Base-by-base conservation (phyloP, 2,329 filamentous ascomycete species). In the Xylaria sp. region DNA sequence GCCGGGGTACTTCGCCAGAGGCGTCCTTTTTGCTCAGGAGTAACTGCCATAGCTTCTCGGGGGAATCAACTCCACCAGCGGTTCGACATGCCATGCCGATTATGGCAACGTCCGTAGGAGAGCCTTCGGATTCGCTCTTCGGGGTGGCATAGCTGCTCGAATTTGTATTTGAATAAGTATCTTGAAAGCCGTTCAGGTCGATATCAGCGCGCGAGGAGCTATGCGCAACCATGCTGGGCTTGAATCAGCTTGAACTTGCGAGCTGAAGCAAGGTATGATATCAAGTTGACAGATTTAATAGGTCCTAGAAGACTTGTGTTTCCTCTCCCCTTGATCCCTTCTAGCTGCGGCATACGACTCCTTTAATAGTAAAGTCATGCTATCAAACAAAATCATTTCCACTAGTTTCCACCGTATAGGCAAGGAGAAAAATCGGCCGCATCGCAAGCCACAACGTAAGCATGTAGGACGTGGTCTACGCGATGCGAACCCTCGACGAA, bases 191-290 rank as follows among this genome's bases (percentile, higher is more conserved):
- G 51, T 63, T 56, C 27, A 17, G 24, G n/a, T 36, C 30, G 2
- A 36, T 14, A 11, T 56, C 51, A 34, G 19, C 27, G 51, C 27
- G 39, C 11, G 60, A 56, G 27, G 60, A 27, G 27, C 60, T 63
- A 32, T 63, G 17, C 11, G 60, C 60, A 56, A 63, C 51, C 60
- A 63, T 63, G 36, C 24, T 48, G 36, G n/a, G 34, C n/a, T 24
- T 34, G 27, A 12, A 27, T 19, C 12, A 7, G 11, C 21, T 27
- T 32, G 24, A 54, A 32, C 14, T 55, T 8, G 24, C 7, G 36
- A 53, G 11, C 17, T 30, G 9, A 17, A 30, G 12, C 12, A 55
- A 62, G 11, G 21, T 55, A 24, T 14, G 12, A 34, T n/a, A 1
- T 47, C 4, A 21, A 32, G 19, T 48, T 6, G n/a, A 47, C 6